These are phyloP conservation scores for Talaromyces sp. DNA, from an alignment of 2,329 filamentous ascomycete genomes.

Conservation along the genomic window DNA sequence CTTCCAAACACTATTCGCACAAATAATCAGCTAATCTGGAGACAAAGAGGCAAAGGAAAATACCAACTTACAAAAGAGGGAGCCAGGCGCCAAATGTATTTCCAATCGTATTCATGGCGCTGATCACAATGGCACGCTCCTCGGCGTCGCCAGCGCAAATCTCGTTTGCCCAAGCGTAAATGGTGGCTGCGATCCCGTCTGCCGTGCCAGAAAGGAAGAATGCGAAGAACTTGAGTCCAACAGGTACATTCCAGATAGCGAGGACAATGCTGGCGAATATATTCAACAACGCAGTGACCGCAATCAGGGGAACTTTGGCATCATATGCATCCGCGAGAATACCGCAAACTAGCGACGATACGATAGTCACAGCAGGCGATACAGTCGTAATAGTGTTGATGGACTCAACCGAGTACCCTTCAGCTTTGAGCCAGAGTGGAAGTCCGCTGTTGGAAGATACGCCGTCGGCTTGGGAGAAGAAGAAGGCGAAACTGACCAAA, in stretches of 20 bases:
- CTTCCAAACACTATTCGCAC: no score
- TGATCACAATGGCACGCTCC: slow-evolving; percentile 13
- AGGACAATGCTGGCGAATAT: slow-evolving; percentile 11
- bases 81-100: slow-evolving; percentile 15
- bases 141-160: slow-evolving; percentile 12
- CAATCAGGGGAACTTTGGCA: slow-evolving; percentile 12
- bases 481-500: no score
- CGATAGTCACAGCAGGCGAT: slow-evolving; percentile 13
- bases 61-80: no score
- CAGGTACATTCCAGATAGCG: slow-evolving; percentile 11
- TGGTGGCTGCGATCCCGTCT: slow-evolving; percentile 11
- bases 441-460: no score
- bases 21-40: no score
- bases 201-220: slow-evolving; percentile 14
- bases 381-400: slow-evolving; percentile 14
- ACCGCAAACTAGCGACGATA: slow-evolving; percentile 12
- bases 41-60: no score
- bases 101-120: slow-evolving; percentile 14
- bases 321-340: slow-evolving; percentile 12
- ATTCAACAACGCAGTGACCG: slow-evolving; percentile 8
- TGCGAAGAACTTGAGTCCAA: slow-evolving; percentile 14
- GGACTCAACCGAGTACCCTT: slow-evolving; percentile 10
- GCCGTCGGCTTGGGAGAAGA: no score
- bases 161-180: slow-evolving; percentile 15
- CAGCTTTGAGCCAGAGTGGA: slow-evolving; percentile 10